Evolutionary conservation across 2,329 filamentous ascomycete species (phyloP), one percentile per base, ranked within the genome.

Genomic region (Fusarium concolor): DNA sequence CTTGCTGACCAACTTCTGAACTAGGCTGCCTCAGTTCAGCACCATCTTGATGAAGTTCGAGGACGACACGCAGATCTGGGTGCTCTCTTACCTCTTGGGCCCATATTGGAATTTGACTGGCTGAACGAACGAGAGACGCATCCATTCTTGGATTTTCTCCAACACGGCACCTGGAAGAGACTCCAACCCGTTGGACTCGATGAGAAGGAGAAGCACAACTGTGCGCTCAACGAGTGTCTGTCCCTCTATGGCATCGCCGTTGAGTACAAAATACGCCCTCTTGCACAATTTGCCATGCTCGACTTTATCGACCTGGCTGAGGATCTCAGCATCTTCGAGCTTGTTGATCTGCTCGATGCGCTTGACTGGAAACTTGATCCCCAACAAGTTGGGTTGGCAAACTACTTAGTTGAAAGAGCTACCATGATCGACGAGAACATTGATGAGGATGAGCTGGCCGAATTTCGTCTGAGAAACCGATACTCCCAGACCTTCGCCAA

Each of bases 21-120:
- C 14, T 15, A 35, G 31, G 4, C 31, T 8, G 5, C 31, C 14
- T 17, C 15, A 35, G 9, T 17, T 17, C 15, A 17, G 15, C 31
- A 17, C 6, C 31, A 35, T 35, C 6, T 17, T 35, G 15, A 35
- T 17, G 31, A 35, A 17, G 31, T 35, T 35, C 15, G 3, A 35
- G 31, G 24, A 29, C 10, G 18, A n/a, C 14, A 29, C 47, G 12
- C 12, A 22, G 10, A 20, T 42, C 7, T 51, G 47, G 47, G 7
- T 42, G 11, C 1, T 10, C 7, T 10, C 17, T 12, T 1, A 29
- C 20, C 17, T 17, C 3, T 2, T 39, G 37, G 22, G 35, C 7
- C 28, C 7, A 7, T 51, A 51, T 24, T 50, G 10, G 39, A 41
- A 22, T 14, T 50, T 33, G 26, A 28, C 10, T 50, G 46, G 33